These are phyloP conservation scores for Leishmania guyanensis DNA, from an alignment of 208 protist genomes.

Conservation along the genomic window DNA sequence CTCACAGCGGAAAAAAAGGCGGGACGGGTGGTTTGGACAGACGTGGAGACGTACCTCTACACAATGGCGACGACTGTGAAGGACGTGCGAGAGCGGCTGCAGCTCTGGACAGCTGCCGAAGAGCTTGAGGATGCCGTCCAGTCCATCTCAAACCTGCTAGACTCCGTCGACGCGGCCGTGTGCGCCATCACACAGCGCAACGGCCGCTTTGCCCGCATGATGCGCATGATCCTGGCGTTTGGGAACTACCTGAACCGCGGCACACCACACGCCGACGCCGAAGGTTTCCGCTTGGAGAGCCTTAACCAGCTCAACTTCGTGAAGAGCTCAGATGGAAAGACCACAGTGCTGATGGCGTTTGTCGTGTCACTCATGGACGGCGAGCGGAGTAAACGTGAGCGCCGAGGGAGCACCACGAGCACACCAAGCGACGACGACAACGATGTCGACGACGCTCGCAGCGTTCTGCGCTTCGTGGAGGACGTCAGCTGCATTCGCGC, in stretches of 20 bases:
- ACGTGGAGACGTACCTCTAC: conserved; percentile 69
- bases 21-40: conserved; percentile 50
- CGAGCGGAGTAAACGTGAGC: background rate
- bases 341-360: conserved; percentile 71
- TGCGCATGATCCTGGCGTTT: conserved; percentile 55
- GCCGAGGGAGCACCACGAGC: background rate
- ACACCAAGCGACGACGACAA: background rate
- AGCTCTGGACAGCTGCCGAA: conserved; percentile 61
- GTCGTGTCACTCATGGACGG: conserved; percentile 53
- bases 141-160: conserved; percentile 39
- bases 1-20: conserved; percentile 47
- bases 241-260: conserved; percentile 81
- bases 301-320: conserved; percentile 71
- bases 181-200: conserved; percentile 44
- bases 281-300: conserved; percentile 75
- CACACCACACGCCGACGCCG: conserved; percentile 61
- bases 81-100: conserved; percentile 70
- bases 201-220: conserved; percentile 54
- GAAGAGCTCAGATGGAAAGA: conserved; percentile 74
- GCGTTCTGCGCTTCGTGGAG: conserved; percentile 54
- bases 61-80: conserved; percentile 49
- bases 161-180: conserved; percentile 57
- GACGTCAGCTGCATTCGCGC: conserved; percentile 51
- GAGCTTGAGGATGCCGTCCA: conserved; percentile 53
- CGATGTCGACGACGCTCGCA: background rate